These are phyloP conservation scores for Aspergillus tubingensis DNA, from an alignment of 2,329 filamentous ascomycete species.

Conservation along the genomic window DNA sequence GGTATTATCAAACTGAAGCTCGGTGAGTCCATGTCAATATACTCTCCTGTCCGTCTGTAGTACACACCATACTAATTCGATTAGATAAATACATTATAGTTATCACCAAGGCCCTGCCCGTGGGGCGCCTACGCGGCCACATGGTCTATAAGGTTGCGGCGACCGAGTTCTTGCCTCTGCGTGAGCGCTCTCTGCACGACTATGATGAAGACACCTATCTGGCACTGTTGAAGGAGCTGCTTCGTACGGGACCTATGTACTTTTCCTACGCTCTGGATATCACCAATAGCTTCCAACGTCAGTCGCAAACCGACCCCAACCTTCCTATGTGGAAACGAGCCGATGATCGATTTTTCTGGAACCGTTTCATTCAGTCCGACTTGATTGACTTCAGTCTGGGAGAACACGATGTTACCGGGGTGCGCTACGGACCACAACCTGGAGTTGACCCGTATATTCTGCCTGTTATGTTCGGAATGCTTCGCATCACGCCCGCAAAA, in stretches of 20 bases:
- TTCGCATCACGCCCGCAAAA: conserved; percentile 82
- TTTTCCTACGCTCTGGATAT: conserved; percentile 97
- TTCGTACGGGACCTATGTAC: conserved; percentile 88
- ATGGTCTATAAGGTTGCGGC: conserved; percentile 92
- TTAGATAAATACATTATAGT: conserved; percentile 92
- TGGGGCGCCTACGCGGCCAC: conserved; percentile 90
- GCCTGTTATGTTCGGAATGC: conserved; percentile 93
- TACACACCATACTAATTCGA: conserved; percentile 20
- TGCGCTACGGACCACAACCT: conserved; percentile 61
- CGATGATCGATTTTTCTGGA: conserved; percentile 99
- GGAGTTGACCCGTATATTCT: conserved; percentile 88
- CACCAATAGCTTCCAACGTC: conserved; percentile 94
- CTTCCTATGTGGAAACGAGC: conserved; percentile 85
- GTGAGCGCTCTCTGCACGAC: conserved; percentile 88
- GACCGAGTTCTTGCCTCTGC: conserved; percentile 90
- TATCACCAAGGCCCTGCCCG: conserved; percentile 89
- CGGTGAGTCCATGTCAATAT: conserved; percentile 57
- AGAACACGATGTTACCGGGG: conserved; percentile 48
- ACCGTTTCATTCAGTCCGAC: conserved; percentile 86
- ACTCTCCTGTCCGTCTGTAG: neutral
- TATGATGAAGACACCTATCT: conserved; percentile 93
- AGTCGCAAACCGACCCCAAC: conserved; percentile 71
- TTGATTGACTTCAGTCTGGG: conserved; percentile 83
- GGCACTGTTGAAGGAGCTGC: conserved; percentile 73
- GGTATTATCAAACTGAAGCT: conserved; percentile 91